Conservation (phyloP, 2,329 filamentous ascomycete genomes). For the Thyridium curvatum region DNA sequence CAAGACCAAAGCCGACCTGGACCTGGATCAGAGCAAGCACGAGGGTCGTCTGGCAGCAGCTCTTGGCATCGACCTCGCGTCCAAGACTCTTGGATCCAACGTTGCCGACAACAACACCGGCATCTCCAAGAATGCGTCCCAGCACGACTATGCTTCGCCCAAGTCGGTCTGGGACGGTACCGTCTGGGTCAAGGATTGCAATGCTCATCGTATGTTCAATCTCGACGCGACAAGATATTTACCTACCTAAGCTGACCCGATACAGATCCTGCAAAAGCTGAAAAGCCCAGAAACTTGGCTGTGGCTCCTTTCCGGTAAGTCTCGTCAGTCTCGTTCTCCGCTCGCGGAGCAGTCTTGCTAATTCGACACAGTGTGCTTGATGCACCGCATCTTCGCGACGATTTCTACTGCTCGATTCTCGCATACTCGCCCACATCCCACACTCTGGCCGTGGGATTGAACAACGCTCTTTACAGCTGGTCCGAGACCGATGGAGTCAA, state of each 20-base stretch:
- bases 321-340: background rate
- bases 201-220: too few relatives aligned
- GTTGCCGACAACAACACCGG: constrained; percentile 9
- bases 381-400: constrained; percentile 81
- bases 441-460: constrained; percentile 78
- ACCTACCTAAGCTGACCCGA: background rate
- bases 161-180: constrained; percentile 36
- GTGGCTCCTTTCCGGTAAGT: constrained; percentile 71
- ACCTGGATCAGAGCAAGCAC: constrained; percentile 62
- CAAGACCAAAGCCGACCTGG: constrained; percentile 29
- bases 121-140: constrained; percentile 6
- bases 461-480: constrained; percentile 79
- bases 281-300: constrained; percentile 47
- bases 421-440: constrained; percentile 73
- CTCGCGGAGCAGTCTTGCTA: background rate
- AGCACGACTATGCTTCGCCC: constrained; percentile 4
- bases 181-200: constrained; percentile 26
- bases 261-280: constrained; percentile 5
- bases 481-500: constrained; percentile 67
- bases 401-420: constrained; percentile 90
- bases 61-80: constrained; percentile 67
- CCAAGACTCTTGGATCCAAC: constrained; percentile 57
- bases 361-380: constrained; percentile 61
- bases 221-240: background rate
- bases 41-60: constrained; percentile 72